These are phyloP conservation scores for Luzula sylvatica DNA, from an alignment of 176 grass and related monocot genomes.

Conservation along the genomic window DNA sequence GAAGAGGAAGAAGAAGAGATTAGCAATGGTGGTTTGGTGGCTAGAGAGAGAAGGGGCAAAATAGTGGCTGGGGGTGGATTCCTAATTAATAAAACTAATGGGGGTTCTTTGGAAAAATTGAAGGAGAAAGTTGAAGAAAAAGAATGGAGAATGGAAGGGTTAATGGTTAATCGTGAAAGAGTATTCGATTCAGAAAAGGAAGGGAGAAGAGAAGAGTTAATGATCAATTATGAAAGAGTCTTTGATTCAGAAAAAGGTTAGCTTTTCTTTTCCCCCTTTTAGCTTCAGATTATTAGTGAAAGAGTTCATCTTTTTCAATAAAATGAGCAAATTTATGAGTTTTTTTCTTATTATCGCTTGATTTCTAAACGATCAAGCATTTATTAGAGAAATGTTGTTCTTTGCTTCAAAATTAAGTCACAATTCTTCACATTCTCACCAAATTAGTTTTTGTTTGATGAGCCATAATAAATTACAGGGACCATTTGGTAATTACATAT, in stretches of 20 bases:
- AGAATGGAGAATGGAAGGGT: conserved; percentile 5
- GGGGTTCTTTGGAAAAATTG: conserved; percentile 4
- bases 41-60: conserved; percentile 28
- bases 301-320: background rate
- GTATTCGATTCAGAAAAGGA: conserved; percentile 30
- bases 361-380: background rate
- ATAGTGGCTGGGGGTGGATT: background rate
- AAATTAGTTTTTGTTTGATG: no score
- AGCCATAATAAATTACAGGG: no score
- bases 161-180: no score
- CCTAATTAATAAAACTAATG: background rate
- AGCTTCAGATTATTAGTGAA: background rate
- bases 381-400: no score
- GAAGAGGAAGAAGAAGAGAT: conserved; percentile 12
- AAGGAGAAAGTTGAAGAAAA: conserved; percentile 6
- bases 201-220: conserved; percentile 19
- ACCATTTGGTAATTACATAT: no score
- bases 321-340: background rate
- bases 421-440: no score
- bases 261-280: background rate
- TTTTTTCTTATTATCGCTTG: background rate
- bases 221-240: no score
- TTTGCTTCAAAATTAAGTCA: no score
- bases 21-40: conserved; percentile 16
- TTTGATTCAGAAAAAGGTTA: conserved; percentile 48